Conservation (phyloP, 2,329 filamentous ascomycete genomes). For the Plenodomus tracheiphilus region DNA sequence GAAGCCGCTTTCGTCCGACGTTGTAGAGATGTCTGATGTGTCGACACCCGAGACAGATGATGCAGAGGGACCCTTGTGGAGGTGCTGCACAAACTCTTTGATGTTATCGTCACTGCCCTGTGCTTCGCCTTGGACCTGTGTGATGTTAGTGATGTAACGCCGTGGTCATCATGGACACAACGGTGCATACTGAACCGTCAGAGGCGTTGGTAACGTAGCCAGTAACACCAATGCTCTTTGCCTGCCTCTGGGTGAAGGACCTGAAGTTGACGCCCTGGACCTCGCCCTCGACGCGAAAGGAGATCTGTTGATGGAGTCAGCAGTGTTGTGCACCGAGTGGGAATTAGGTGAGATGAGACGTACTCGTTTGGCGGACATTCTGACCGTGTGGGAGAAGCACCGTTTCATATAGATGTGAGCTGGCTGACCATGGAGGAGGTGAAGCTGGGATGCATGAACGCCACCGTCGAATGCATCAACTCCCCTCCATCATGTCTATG, state of each 20-base stretch:
- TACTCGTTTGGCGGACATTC: slow-evolving; percentile 42
- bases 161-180: background rate
- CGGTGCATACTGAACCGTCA: slow-evolving; percentile 47
- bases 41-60: slow-evolving; percentile 77
- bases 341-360: too few species aligned
- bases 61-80: slow-evolving; percentile 73
- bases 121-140: slow-evolving; percentile 83
- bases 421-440: background rate
- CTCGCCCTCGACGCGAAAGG: slow-evolving; percentile 51
- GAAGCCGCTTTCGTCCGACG: slow-evolving; percentile 71
- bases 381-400: slow-evolving; percentile 32
- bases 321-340: slow-evolving; percentile 6
- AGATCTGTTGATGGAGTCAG: slow-evolving; percentile 44
- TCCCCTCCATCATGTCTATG: background rate
- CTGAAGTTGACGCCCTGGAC: slow-evolving; percentile 59
- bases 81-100: slow-evolving; percentile 70
- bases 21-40: slow-evolving; percentile 65
- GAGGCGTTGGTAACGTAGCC: slow-evolving; percentile 52
- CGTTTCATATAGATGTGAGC: slow-evolving; percentile 19
- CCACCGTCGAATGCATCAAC: background rate
- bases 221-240: slow-evolving; percentile 49
- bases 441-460: background rate
- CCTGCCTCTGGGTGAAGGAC: slow-evolving; percentile 50
- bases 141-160: slow-evolving; percentile 10
- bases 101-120: slow-evolving; percentile 72